Evolutionary conservation across 768 basidiomycete genomes (phyloP), one percentile per base, ranked within the genome.

Genomic region (Hirschioporus abietinus): DNA sequence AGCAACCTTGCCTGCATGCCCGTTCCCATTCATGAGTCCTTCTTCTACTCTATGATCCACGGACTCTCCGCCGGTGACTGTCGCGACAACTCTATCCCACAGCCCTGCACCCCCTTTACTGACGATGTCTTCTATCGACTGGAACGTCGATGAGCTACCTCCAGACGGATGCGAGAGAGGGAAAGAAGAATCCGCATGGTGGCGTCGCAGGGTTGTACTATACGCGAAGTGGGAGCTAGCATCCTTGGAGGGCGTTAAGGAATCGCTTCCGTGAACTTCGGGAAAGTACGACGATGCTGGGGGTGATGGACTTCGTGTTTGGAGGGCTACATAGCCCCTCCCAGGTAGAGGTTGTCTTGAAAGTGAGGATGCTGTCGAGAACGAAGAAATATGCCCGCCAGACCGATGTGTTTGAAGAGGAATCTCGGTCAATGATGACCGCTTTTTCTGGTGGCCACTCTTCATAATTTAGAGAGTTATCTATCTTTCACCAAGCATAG

Each of bases 241-340:
- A 64, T 86, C 87, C 0, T 89, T 81, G 0, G 85, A 81, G 0
- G 88, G 86, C 35, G 85, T 81, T 10, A 88, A 79, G n/a, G 77
- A 76, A 59, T 79, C 73, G 76, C 76, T 69, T 69, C 85, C 80
- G 84, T 80, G 35, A 87, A 82, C 1, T 84, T 75, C 0, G 89
- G 83, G 71, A 93, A 52, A 94, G 76, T 93, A 93, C 0, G 90
- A 83, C 1, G 92, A 92, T 0, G 92, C 92, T 0, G 92, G 92
- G 1, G 91, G 92, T 7, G 90, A 91, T 1, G 81, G 81, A 0
- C 74, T 67, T 62, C 81, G 74, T 8, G 30, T 17, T 64, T 7
- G 63, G 12, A 64, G 60, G 60, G 61, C 26, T 10, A 24, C 26
- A 63, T 24, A 60, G 24, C 25, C 57, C 36, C 27, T 26, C 3